Evolutionary conservation across 2,329 filamentous ascomycete genomes (phyloP).

Genomic region (Arthrobotrys conoides): DNA sequence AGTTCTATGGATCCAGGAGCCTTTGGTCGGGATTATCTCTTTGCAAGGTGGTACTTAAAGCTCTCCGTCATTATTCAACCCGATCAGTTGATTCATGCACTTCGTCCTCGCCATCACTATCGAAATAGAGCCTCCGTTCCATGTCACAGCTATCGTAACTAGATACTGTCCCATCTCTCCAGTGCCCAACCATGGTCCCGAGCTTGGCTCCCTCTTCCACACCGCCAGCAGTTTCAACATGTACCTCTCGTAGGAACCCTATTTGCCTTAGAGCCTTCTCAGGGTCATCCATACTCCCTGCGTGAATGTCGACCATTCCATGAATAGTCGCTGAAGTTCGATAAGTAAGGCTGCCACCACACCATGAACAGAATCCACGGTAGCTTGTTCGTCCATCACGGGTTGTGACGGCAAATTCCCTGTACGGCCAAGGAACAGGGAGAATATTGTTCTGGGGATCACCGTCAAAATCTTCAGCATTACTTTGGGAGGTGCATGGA

Average conservation of each 20-base stretch:
- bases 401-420: slow-evolving; percentile 39
- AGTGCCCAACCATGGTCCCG: slow-evolving; percentile 28
- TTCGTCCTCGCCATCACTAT: slow-evolving; percentile 4
- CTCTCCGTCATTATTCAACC: slow-evolving; percentile 7
- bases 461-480: slow-evolving; percentile 18
- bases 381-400: slow-evolving; percentile 52
- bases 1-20: slow-evolving; percentile 22
- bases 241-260: slow-evolving; percentile 49
- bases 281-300: slow-evolving; percentile 56
- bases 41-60: neutral
- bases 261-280: slow-evolving; percentile 30
- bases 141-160: slow-evolving; percentile 36
- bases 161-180: slow-evolving; percentile 30
- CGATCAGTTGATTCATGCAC: neutral
- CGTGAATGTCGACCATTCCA: slow-evolving; percentile 47
- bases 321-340: slow-evolving; percentile 47
- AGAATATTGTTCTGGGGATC: slow-evolving; percentile 33
- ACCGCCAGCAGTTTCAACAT: slow-evolving; percentile 36
- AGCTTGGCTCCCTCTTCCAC: slow-evolving; percentile 39
- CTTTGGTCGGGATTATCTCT: neutral
- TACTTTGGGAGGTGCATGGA: neutral
- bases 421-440: slow-evolving; percentile 50
- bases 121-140: slow-evolving; percentile 21
- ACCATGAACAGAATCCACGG: slow-evolving; percentile 53
- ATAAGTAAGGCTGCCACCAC: slow-evolving; percentile 47